Evolutionary conservation across 2,329 filamentous ascomycete genomes (phyloP).

Genomic region (Lasiodiplodia citricola): DNA sequence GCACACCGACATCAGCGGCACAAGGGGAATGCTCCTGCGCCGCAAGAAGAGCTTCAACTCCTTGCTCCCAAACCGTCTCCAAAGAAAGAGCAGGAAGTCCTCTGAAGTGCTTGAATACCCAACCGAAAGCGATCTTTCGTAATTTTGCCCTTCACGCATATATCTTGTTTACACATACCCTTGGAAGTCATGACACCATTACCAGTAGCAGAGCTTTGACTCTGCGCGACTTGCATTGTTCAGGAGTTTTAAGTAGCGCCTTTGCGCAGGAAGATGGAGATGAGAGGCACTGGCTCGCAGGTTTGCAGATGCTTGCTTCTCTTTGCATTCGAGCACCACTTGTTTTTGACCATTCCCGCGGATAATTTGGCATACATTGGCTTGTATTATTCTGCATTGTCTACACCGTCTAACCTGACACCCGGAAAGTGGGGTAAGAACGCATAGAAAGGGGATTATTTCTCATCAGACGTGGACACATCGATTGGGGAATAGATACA

Average conservation of each 20-base stretch:
- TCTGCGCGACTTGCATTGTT: conserved; percentile 9
- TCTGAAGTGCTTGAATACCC: conserved; percentile 5
- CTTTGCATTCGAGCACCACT: not conserved
- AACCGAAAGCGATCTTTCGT: conserved; percentile 17
- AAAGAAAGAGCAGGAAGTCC: conserved; percentile 13
- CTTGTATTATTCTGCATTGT: not conserved
- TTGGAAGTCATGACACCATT: not conserved
- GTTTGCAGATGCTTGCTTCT: not conserved
- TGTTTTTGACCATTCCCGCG: not conserved
- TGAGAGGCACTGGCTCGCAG: not conserved
- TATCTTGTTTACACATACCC: not conserved
- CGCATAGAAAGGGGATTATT: not conserved
- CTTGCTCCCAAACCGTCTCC: conserved; percentile 13
- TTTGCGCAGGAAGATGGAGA: not conserved
- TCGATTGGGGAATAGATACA: conserved; percentile 11
- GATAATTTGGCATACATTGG: not conserved
- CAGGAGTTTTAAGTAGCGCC: not conserved
- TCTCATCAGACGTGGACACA: not conserved
- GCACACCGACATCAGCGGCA: conserved; percentile 38
- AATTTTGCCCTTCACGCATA: conserved; percentile 5
- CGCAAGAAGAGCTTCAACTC: conserved; percentile 28
- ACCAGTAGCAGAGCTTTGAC: not conserved
- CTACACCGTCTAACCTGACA: not conserved
- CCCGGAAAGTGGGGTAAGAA: not conserved
- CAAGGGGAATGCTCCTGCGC: conserved; percentile 39